Evolutionary conservation across 345 rosid genomes (phyloP).

Genomic region (Jatropha curcas): DNA sequence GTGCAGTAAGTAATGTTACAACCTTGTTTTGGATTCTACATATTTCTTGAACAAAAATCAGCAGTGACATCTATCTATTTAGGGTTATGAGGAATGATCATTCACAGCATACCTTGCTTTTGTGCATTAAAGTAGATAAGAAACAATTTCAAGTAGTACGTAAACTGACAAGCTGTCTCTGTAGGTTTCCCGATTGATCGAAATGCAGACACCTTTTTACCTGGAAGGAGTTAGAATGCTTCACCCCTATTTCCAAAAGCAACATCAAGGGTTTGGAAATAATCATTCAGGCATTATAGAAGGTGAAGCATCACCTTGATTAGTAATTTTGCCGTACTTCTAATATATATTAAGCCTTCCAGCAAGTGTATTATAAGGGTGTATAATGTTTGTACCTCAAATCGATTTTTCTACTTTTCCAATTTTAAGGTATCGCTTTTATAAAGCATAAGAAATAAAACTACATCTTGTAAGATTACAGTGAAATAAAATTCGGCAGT

Average conservation of each 20-base stretch:
- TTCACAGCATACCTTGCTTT: background rate
- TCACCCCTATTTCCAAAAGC: slow-evolving; percentile 67
- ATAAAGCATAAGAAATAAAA: background rate
- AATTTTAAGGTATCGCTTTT: background rate
- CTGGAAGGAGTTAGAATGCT: slow-evolving; percentile 64
- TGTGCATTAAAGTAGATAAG: background rate
- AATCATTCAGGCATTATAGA: slow-evolving; percentile 3
- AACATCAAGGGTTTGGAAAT: slow-evolving; percentile 20
- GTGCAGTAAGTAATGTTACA: slow-evolving; percentile 63
- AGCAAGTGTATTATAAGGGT: background rate
- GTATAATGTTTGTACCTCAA: background rate
- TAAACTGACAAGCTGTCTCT: slow-evolving; percentile 23
- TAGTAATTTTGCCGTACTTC: background rate
- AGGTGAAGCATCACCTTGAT: slow-evolving; percentile 9
- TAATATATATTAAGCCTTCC: background rate
- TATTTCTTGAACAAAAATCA: background rate
- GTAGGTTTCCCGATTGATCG: slow-evolving; percentile 83
- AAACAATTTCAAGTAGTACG: background rate
- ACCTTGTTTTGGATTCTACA: background rate
- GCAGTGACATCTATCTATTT: background rate
- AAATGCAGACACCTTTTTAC: slow-evolving; percentile 85
- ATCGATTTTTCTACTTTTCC: background rate
- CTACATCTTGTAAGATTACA: background rate
- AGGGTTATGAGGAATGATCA: background rate
- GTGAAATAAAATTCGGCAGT: background rate